These are phyloP conservation scores for Penicillium sclerotiorum DNA, from an alignment of 2,329 filamentous ascomycete species.

Conservation along the genomic window DNA sequence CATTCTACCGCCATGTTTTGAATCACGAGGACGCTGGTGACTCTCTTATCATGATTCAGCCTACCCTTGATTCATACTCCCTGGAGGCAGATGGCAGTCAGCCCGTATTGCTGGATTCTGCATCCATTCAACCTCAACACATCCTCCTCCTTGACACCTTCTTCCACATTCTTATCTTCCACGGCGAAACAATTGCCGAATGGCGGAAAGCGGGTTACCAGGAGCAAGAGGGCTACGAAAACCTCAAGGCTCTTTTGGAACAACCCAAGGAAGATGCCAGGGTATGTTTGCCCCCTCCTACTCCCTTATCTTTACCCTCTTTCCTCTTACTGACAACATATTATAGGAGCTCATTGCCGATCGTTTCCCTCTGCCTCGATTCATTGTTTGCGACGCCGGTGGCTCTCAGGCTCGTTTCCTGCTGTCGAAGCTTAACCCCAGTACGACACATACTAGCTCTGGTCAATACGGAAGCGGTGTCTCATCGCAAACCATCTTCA, in stretches of 20 bases:
- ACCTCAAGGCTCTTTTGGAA: slow-evolving; percentile 84
- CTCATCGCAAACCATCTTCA: slow-evolving; percentile 97
- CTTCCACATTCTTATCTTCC: slow-evolving; percentile 99
- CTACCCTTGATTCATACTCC: slow-evolving; percentile 94
- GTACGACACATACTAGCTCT: slow-evolving; percentile 92
- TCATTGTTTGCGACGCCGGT: slow-evolving; percentile 98
- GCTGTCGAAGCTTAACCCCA: slow-evolving; percentile 94
- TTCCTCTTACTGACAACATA: slow-evolving; percentile 7
- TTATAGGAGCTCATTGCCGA: slow-evolving; percentile 89
- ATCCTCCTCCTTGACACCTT: slow-evolving; percentile 96
- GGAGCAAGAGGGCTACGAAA: slow-evolving; percentile 97
- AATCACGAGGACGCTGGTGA: slow-evolving; percentile 98
- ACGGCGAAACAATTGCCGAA: slow-evolving; percentile 95
- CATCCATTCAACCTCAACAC: slow-evolving; percentile 91
- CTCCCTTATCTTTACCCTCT: neutral
- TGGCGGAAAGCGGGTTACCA: slow-evolving; percentile 99
- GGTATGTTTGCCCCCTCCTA: slow-evolving; percentile 55
- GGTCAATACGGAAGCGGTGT: slow-evolving; percentile 88
- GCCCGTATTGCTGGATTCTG: slow-evolving; percentile 93
- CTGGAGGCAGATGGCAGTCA: slow-evolving; percentile 92
- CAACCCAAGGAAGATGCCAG: slow-evolving; percentile 95
- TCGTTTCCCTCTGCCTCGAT: slow-evolving; percentile 94
- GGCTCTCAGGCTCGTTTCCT: slow-evolving; percentile 97
- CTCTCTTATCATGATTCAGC: slow-evolving; percentile 98
- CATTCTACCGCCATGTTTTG: slow-evolving; percentile 96